These are phyloP conservation scores for Bruguiera parviflora DNA, from an alignment of 345 rosid species.

Conservation along the genomic window DNA sequence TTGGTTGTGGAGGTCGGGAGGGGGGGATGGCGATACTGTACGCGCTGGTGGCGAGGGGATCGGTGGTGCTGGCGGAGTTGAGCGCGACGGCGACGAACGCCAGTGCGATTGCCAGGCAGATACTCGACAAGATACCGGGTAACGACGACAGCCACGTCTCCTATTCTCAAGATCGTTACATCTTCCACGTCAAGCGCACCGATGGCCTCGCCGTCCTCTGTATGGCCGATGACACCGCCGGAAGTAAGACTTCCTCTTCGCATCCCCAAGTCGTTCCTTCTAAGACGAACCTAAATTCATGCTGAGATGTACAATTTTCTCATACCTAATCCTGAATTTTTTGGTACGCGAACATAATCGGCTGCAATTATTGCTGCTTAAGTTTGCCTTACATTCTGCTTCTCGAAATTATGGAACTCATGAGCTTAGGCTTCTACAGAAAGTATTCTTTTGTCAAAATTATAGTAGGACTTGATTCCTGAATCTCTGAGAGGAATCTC, in stretches of 20 bases:
- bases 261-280: no score
- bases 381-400: no score
- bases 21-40: slow-evolving; percentile 72
- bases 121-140: slow-evolving; percentile 78
- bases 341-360: no score
- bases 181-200: slow-evolving; percentile 90
- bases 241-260: slow-evolving; percentile 42
- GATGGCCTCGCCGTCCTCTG: slow-evolving; percentile 98
- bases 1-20: neutral
- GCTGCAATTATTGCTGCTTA: no score
- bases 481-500: no score
- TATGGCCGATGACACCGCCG: slow-evolving; percentile 94
- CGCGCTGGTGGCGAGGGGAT: slow-evolving; percentile 87
- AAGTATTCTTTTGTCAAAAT: no score
- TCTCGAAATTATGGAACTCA: no score
- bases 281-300: no score
- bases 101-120: slow-evolving; percentile 70
- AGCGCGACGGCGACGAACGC: slow-evolving; percentile 74
- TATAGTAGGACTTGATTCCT: no score
- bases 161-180: slow-evolving; percentile 88
- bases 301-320: no score
- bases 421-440: no score
- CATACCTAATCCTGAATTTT: no score
- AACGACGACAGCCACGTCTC: slow-evolving; percentile 69
- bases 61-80: slow-evolving; percentile 90